Percentiles rank a stretch among this genome's conserved stretches.
These are phyloP conservation scores for Dalbergia cochinchinensis DNA, from an alignment of 306 rosid genomes.

Conservation along the genomic window DNA sequence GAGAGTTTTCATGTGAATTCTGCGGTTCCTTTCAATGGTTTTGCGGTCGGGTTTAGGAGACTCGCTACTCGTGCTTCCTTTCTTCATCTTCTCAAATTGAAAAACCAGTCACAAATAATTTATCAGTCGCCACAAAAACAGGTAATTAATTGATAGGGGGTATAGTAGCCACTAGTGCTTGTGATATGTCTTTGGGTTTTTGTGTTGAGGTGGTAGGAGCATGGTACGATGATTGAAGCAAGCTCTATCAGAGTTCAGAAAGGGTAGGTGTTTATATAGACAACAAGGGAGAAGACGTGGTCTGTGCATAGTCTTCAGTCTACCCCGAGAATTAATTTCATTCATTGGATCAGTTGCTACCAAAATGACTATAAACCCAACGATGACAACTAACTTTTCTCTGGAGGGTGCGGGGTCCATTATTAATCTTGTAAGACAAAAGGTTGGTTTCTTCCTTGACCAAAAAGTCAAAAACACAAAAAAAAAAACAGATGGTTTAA, in stretches of 20 bases:
- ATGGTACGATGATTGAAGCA: background rate
- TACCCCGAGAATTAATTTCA: too few species aligned
- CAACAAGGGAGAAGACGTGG: background rate
- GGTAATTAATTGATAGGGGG: too few species aligned
- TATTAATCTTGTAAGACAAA: too few species aligned
- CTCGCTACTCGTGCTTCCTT: background rate
- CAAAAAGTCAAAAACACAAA: too few species aligned
- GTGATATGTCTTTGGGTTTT: background rate
- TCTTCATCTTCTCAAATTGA: slow-evolving; percentile 43
- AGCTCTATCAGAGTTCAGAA: background rate
- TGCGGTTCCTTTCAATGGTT: slow-evolving; percentile 72
- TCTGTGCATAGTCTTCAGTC: background rate
- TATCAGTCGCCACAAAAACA: too few species aligned
- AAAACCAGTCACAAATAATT: background rate
- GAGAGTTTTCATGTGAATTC: slow-evolving; percentile 77
- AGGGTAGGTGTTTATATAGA: background rate
- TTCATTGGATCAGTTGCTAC: background rate
- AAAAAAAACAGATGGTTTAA: too few species aligned
- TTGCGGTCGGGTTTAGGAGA: slow-evolving; percentile 67
- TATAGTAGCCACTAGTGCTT: background rate
- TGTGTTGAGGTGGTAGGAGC: background rate
- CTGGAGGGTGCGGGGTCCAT: too few species aligned
- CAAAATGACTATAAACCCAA: background rate
- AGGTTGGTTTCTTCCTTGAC: too few species aligned
- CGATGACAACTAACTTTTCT: background rate